Evolutionary conservation across 1,284 basidiomycete species (phyloP).

Genomic region (Pseudomicrostroma phylloplanum): DNA sequence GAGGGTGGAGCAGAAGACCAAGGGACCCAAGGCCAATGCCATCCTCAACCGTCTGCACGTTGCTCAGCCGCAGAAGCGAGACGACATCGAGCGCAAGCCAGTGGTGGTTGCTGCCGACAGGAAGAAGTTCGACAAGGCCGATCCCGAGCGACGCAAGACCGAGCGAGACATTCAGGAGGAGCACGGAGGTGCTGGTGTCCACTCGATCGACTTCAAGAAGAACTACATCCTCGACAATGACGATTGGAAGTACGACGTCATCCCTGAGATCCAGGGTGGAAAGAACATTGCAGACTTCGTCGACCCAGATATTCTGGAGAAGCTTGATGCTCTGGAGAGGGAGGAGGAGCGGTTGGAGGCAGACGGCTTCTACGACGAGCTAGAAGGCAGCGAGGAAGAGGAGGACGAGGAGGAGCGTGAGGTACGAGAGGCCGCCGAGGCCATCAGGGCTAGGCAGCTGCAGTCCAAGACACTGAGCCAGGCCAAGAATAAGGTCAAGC

Average conservation of each 20-base stretch:
- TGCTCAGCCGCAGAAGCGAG: conserved; percentile 41
- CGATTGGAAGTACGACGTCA: conserved; percentile 90
- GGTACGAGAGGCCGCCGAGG: conserved; percentile 65
- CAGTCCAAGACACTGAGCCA: conserved; percentile 71
- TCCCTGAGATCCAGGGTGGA: conserved; percentile 94
- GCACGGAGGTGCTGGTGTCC: conserved; percentile 48
- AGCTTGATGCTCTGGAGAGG: conserved; percentile 90
- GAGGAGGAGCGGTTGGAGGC: conserved; percentile 90
- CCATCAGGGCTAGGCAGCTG: conserved; percentile 61
- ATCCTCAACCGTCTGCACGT: conserved; percentile 49
- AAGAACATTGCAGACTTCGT: conserved; percentile 99
- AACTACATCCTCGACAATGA: conserved; percentile 83
- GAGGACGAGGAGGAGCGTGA: conserved; percentile 84
- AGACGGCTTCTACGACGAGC: conserved; percentile 89
- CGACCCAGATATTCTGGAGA: conserved; percentile 95
- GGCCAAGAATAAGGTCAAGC: conserved; percentile 80
- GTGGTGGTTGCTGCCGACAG: conserved; percentile 36
- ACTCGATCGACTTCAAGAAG: conserved; percentile 56
- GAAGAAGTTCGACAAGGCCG: conserved; percentile 43
- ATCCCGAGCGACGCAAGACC: conserved; percentile 39
- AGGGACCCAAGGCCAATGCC: conserved; percentile 44
- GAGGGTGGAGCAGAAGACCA: conserved; percentile 46
- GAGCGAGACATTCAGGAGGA: conserved; percentile 48
- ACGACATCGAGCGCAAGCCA: conserved; percentile 41
- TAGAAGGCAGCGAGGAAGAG: conserved; percentile 69